Base-by-base conservation (phyloP, 768 basidiomycete species). In the Leucocoprinus birnbaumii region DNA sequence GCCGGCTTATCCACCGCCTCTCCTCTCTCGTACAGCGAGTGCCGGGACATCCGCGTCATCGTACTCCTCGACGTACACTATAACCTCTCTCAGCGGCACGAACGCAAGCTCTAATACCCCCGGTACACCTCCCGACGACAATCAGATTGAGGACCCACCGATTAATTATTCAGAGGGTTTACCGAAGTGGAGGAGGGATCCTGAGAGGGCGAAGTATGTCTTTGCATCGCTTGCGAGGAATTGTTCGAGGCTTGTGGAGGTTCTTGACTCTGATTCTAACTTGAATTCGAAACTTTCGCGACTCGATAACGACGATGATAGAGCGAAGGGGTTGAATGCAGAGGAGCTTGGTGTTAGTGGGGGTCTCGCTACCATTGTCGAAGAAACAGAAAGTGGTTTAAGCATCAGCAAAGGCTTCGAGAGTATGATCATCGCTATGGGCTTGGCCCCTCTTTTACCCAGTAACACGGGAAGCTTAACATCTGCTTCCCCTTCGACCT, bases 161-260 rank as follows among this genome's bases (percentile, higher is more conserved):
- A 34, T 55, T 13, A 25, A 49, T 25, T 18, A 43, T 18, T 21
- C 16, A 13, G 3, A 3, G 14, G 49, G 41, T 21, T 10, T 55
- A 8, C 54, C 54, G 2, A 55, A 27, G 21, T 49, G 54, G 54
- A 38, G 48, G 14, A 16, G 40, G 8, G 54, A 55, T 24, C 54
- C 54, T 3, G 19, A 34, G 3, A 44, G 54, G 16, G 40, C 54
- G 1, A 49, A 55, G 27, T 43, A 13, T 9, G 40, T 42, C 2
- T 55, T 55, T 22, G 54, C 47, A 18, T 49, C 54, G 2, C 54
- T 55, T 18, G 40, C 47, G 0, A 43, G 44, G n/a, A n/a, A n/a
- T 31, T 31, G 31, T 31, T 5, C 31, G 5, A 11, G 31, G n/a
- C n/a, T n/a, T 31, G 31, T 31, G 31, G 31, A 5, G 31, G n/a